A percentile compares a stretch with the other conserved stretches of the same genome.
phyloP scores from a whole-genome alignment of 1,139 yeast genomes.

The Eremothecium cymbalariae region DNA sequence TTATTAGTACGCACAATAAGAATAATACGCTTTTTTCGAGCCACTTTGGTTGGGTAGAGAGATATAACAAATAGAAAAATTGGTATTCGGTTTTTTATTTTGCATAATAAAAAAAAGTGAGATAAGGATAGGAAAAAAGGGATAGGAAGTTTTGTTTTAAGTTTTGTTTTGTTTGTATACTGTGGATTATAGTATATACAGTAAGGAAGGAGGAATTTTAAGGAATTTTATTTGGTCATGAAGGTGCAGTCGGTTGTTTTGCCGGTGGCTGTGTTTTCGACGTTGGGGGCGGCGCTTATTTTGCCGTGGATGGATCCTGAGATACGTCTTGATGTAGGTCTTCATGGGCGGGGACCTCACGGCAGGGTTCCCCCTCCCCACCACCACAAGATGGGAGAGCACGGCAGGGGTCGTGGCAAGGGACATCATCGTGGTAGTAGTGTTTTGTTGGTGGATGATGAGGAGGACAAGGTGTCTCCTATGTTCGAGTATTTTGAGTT shows the following conservation, averaged over 20 bases:
- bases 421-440: not conserved
- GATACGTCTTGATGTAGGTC: conserved; percentile 17
- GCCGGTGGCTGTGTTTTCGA: conserved; percentile 18
- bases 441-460: not conserved
- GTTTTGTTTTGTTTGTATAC: no score
- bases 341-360: not conserved
- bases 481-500: not conserved
- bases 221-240: conserved; percentile 11
- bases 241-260: conserved; percentile 16
- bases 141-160: no score
- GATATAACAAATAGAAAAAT: not conserved
- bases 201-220: not conserved
- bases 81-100: no score
- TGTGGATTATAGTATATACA: no score
- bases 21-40: not conserved
- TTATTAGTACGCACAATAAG: not conserved
- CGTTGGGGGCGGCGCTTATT: conserved; percentile 18
- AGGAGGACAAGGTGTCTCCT: not conserved
- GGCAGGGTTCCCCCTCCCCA: not conserved
- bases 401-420: not conserved
- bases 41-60: not conserved
- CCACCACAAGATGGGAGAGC: not conserved
- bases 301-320: no score
- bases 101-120: no score
- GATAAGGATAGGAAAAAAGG: no score